Evolutionary conservation across 768 basidiomycete genomes (phyloP), one percentile per base, ranked within the genome.

Genomic region (Hypholoma sublateritium): DNA sequence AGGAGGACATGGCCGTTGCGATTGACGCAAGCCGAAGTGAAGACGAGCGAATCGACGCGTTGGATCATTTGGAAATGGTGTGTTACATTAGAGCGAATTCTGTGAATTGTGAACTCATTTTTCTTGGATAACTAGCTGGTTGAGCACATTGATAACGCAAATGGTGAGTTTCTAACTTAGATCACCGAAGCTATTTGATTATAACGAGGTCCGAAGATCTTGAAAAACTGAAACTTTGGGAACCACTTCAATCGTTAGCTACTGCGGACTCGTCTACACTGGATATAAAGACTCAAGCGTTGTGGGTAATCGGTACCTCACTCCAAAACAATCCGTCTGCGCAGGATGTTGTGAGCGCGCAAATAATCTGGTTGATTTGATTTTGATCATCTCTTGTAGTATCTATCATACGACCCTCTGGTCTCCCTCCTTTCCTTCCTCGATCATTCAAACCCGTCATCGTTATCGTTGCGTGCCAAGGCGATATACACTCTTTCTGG

Each of bases 241-340:
- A 80, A 55, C 86, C 90, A 0, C 65, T 95, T 0, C 84, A 93
- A 41, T 66, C 69, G 6, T 76, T 95, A n/a, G 67, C 92, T 36
- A 78, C 75, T 7, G 76, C 81, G 4, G 70, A 82, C 6, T 67
- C 74, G 0, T 79, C 85, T 2, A 79, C 87, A 0, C 79, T 83
- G n/a, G 75, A 74, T 24, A 78, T 95, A 22, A 86, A 82, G 63
- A 72, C 79, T 58, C 85, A 90, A 58, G 82, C 85, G 0, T 72
- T 95, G 9, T 96, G 94, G 94, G 85, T 95, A 0, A 80, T 91
- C 22, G 94, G 94, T 5, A 96, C 94, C 0, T 92, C 94, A 0
- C 66, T 95, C 5, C 93, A 95, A 69, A 95, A 96, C 64, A 96
- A 95, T 60, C 91, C 93, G 0, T 75, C 85, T 8, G 91, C 94